Evolutionary conservation across 805 yeast genomes (phyloP), one percentile per base, ranked within the genome.

Genomic region (Nakazawaea holstii): DNA sequence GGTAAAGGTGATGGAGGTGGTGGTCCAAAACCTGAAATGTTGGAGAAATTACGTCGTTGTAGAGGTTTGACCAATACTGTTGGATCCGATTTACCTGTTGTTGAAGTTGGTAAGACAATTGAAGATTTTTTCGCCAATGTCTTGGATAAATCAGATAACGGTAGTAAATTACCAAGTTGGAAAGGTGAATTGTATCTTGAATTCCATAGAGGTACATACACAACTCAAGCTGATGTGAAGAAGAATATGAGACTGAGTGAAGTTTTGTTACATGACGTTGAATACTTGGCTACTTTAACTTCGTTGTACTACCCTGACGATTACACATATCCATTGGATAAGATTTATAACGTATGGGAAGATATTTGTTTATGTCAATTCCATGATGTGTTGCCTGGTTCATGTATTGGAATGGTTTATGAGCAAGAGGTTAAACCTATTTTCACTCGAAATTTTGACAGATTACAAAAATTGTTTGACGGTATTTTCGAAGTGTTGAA

Each of bases 1-100:
- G 99, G 99, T 35, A 83, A 86, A 57, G 99, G 99, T 58, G 99
- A 92, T 62, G 99, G 99, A 57, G 99, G 99, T 52, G 99, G 99
- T 53, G 99, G 99, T 7, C 98, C 99, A 40, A 83, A 88, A 4
- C 86, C 87, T 35, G 96, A 87, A 59, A 91, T 90, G 96, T 59
- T 92, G 53, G 98, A 94, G 61, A 91, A 89, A 62, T 73, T 92
- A 59, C 80, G 98, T 60, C 81, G 98, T 56, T 84, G 92, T 62
- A 77, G 98, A 59, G 97, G 97, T 13, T 64, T 91, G 50, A 77
- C 90, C 17, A 86, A 92, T 59, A 83, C 84, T 5, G 84, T 84
- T 11, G 95, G 92, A 3, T 67, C 68, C 36, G 73, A 76, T 41
- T 74, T 94, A 49, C 98, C 98, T 2, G 76, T 85, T 1, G 87